Percentiles rank a stretch among this genome's conserved stretches.
phyloP scores from a whole-genome alignment of 2,329 filamentous ascomycete genomes.

The Metarhizium album region DNA sequence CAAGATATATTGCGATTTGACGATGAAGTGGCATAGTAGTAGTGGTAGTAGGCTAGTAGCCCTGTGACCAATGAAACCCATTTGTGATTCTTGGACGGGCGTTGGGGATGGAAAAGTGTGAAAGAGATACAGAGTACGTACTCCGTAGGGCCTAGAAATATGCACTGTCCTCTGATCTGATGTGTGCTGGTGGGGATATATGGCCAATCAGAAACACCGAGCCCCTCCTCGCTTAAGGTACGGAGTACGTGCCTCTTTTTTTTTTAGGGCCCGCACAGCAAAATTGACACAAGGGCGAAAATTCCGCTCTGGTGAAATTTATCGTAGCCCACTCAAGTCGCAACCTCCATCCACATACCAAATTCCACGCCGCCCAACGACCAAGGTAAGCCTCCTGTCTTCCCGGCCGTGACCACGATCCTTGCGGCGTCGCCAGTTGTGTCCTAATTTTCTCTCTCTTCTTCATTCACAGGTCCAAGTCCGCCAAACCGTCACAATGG shows the following conservation, averaged over 20 bases:
- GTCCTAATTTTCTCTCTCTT: not conserved
- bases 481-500: slow-evolving; percentile 52
- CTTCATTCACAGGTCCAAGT: slow-evolving; percentile 13
- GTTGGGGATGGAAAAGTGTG: not conserved
- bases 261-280: slow-evolving; percentile 32
- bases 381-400: slow-evolving; percentile 21
- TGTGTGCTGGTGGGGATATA: not conserved
- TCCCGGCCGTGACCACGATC: not conserved
- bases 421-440: not conserved
- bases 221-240: slow-evolving; percentile 17
- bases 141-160: too few species aligned
- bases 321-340: slow-evolving; percentile 18
- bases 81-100: too few species aligned
- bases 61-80: not conserved
- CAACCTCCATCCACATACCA: slow-evolving; percentile 23
- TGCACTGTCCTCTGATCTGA: too few species aligned
- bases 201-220: not conserved
- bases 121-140: not conserved
- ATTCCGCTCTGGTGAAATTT: slow-evolving; percentile 27
- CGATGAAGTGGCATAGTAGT: slow-evolving; percentile 2
- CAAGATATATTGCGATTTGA: slow-evolving; percentile 2
- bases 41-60: not conserved
- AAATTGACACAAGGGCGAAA: slow-evolving; percentile 18
- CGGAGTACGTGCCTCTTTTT: slow-evolving; percentile 14
- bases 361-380: slow-evolving; percentile 31